Evolutionary conservation across 257 asterid species (phyloP).

Genomic region (Penstemon eatonii): DNA sequence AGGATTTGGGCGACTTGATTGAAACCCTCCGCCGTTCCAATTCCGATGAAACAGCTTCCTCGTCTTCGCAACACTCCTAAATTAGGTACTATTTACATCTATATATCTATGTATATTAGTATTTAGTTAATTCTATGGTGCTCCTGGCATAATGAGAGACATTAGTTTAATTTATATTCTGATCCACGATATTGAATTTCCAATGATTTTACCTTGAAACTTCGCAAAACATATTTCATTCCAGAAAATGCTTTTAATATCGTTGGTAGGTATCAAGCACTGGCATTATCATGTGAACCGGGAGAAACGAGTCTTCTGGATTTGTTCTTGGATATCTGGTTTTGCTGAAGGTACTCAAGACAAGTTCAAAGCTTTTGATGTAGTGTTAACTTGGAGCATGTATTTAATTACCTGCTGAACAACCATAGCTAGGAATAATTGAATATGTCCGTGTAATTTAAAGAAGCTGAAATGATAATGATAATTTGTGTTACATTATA

Average conservation of each 20-base stretch:
- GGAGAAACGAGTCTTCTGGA: neutral
- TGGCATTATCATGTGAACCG: neutral
- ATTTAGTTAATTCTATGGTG: too few relatives aligned
- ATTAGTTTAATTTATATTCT: too few relatives aligned
- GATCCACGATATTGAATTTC: too few relatives aligned
- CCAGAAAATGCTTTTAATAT: too few relatives aligned
- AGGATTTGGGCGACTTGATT: conserved; percentile 71
- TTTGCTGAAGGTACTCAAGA: conserved; percentile 25
- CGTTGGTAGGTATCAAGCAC: conserved; percentile 22
- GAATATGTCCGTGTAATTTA: neutral
- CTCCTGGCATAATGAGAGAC: too few relatives aligned
- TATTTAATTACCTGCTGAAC: conserved; percentile 12
- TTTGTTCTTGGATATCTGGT: conserved; percentile 25
- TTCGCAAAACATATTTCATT: too few relatives aligned
- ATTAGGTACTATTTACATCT: too few relatives aligned
- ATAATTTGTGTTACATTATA: neutral
- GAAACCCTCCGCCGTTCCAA: conserved; percentile 66
- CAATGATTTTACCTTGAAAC: too few relatives aligned
- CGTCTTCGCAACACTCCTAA: conserved; percentile 37
- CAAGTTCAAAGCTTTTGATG: conserved; percentile 28
- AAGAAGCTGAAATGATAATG: conserved; percentile 1
- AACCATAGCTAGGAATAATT: conserved; percentile 5
- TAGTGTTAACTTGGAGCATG: conserved; percentile 24
- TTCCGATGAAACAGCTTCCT: conserved; percentile 36
- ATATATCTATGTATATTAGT: too few relatives aligned